phyloP scores from a whole-genome alignment of 2,329 filamentous ascomycete species.

The Cladosporium sp. region DNA sequence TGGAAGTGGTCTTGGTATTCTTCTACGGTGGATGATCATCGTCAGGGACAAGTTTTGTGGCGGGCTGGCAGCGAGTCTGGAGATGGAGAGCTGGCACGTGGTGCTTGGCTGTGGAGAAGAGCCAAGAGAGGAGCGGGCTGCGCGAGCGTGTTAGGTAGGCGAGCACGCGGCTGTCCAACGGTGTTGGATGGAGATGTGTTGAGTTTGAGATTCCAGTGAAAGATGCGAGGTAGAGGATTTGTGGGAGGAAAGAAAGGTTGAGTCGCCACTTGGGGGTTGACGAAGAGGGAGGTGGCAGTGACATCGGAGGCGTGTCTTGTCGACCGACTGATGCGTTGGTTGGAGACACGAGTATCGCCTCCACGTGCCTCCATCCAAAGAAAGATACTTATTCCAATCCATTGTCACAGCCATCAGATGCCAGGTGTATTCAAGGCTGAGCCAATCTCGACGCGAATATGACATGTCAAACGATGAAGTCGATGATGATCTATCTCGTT shows the following conservation, averaged over 20 bases:
- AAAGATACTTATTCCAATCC: no score
- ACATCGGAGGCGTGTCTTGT: no score
- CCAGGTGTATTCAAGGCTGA: no score
- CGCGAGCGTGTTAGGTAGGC: background rate
- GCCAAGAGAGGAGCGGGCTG: background rate
- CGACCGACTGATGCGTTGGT: no score
- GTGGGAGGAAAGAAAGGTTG: background rate
- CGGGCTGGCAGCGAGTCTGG: background rate
- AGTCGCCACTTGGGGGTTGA: background rate
- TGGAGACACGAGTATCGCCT: no score
- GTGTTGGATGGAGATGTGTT: background rate
- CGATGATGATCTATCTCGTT: background rate
- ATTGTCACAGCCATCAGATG: no score
- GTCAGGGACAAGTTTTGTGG: background rate
- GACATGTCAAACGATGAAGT: no score
- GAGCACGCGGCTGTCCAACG: background rate
- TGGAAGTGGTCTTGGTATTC: background rate
- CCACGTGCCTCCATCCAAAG: no score
- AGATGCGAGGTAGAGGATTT: background rate
- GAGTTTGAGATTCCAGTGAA: no score
- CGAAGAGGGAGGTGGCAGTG: background rate
- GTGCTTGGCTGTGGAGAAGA: background rate
- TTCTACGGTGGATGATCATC: background rate
- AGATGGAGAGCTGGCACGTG: constrained; percentile 1
- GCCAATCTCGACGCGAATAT: no score